Percentiles rank a stretch among this genome's conserved stretches.
Evolutionary conservation across 177 flowering plant genomes (phyloP).

Genomic region (Vitis hybrid): DNA sequence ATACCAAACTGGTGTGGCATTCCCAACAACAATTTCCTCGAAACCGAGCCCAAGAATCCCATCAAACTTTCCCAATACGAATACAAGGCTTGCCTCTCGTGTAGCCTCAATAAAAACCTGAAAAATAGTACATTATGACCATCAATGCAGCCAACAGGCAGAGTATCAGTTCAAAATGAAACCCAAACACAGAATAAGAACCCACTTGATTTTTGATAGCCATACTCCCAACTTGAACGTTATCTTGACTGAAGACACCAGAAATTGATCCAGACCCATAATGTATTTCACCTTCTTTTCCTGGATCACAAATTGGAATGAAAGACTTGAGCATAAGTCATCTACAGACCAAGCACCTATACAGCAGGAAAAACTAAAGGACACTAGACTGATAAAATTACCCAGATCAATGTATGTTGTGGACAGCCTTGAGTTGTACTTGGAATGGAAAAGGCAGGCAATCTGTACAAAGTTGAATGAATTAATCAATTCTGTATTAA

Average conservation of each 20-base stretch:
- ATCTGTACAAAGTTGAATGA: conserved; percentile 43
- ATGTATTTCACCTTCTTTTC: conserved; percentile 46
- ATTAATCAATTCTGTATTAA: neutral
- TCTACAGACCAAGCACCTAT: neutral
- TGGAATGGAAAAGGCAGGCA: conserved; percentile 77
- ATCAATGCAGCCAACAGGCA: no score
- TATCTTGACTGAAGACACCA: conserved; percentile 80
- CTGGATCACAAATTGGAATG: conserved; percentile 32
- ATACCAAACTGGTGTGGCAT: conserved; percentile 77
- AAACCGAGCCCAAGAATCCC: conserved; percentile 93
- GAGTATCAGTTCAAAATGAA: neutral
- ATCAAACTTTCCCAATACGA: conserved; percentile 72
- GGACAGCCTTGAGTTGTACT: conserved; percentile 56
- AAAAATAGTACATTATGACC: neutral
- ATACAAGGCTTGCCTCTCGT: conserved; percentile 60
- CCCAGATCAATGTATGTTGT: conserved; percentile 58
- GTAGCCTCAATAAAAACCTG: conserved; percentile 85
- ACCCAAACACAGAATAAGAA: neutral
- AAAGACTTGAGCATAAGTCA: conserved; percentile 4
- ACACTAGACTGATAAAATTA: conserved; percentile 9
- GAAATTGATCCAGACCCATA: conserved; percentile 86
- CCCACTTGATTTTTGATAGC: conserved; percentile 69
- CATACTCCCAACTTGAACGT: conserved; percentile 70
- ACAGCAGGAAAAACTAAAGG: no score
- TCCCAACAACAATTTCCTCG: conserved; percentile 77